These are phyloP conservation scores for Pluteus cervinus DNA, from an alignment of 768 basidiomycete genomes.

Conservation along the genomic window DNA sequence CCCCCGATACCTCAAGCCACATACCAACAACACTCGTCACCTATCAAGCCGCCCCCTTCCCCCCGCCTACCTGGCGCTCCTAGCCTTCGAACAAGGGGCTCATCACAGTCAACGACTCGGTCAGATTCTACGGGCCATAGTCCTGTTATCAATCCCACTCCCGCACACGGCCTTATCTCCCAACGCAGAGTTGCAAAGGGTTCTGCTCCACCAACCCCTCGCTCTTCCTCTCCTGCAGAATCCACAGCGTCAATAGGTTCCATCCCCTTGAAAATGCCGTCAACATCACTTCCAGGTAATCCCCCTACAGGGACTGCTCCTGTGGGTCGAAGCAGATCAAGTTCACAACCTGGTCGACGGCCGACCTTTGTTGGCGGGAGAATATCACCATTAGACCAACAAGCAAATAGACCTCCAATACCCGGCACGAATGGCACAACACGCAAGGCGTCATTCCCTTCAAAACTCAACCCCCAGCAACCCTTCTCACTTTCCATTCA, in stretches of 20 bases:
- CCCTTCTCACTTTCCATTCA: conserved; percentile 44
- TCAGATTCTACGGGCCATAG: conserved; percentile 28
- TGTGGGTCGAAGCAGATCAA: conserved; percentile 54
- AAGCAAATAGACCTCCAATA: conserved; percentile 50
- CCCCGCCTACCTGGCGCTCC: conserved; percentile 39
- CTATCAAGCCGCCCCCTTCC: conserved; percentile 37
- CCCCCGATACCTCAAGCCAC: conserved; percentile 31
- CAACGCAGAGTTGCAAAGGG: conserved; percentile 63
- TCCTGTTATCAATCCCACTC: conserved; percentile 54
- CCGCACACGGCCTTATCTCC: conserved; percentile 58
- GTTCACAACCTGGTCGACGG: conserved; percentile 72
- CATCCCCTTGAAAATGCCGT: conserved; percentile 25
- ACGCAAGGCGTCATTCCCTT: conserved; percentile 60
- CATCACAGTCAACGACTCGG: conserved; percentile 40
- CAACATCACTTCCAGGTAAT: conserved; percentile 35
- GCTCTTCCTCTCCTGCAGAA: conserved; percentile 47
- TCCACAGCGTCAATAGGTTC: conserved; percentile 40
- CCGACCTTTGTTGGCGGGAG: conserved; percentile 52
- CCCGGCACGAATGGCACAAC: conserved; percentile 36
- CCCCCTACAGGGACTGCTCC: conserved; percentile 25
- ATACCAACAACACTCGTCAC: conserved; percentile 25
- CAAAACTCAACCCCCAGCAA: conserved; percentile 47
- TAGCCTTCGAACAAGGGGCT: conserved; percentile 50
- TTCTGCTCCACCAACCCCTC: conserved; percentile 53
- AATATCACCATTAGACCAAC: conserved; percentile 46